Evolutionary conservation across 768 basidiomycete genomes (phyloP), one percentile per base, ranked within the genome.

Genomic region (Favolaschia claudopus): DNA sequence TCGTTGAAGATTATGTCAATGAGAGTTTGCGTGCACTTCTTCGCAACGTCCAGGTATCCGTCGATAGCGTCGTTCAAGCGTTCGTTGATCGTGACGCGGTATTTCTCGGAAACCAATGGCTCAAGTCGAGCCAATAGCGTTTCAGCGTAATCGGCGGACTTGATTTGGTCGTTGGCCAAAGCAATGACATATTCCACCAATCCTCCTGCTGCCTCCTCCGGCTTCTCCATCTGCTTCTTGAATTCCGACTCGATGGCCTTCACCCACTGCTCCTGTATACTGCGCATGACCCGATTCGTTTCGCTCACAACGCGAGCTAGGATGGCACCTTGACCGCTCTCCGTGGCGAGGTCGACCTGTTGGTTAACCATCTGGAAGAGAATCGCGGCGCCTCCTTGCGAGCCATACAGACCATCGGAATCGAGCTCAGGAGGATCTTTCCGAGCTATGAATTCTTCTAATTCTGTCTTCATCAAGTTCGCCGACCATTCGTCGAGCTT

Each of bases 281-380:
- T 75, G 17, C 92, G 86, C 94, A 99, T 97, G 37, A 95, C 91
- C 32, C 93, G 88, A 65, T 91, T 90, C 61, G 85, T 83, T 73
- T 99, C 97, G 58, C 87, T 85, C 36, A 99, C 87, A 54, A 97
- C 95, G 9, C 91, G 88, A 17, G 95, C 88, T 31, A 99, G 85
- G 60, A 99, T 96, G 1, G 91, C 87, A 31, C 95, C 95, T 72
- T 99, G 97, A 7, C 93, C 93, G 65, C 95, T 99, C 72, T 99
- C 97, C 62, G 91, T 89, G 9, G 96, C 96, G 15, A 95, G 83
- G 69, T 99, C 96, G 56, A 95, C 84, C 74, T 98, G 96, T 74
- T 96, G 94, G 74, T 96, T 99, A 66, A 98, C 90, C 91, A 99
- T 95, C 76, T 97, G 93, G 83, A 98, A 99, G 60, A 99, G 81